Evolutionary conservation across 1,284 basidiomycete species (phyloP), one percentile per base, ranked within the genome.

Genomic region (Malassezia dermatis): DNA sequence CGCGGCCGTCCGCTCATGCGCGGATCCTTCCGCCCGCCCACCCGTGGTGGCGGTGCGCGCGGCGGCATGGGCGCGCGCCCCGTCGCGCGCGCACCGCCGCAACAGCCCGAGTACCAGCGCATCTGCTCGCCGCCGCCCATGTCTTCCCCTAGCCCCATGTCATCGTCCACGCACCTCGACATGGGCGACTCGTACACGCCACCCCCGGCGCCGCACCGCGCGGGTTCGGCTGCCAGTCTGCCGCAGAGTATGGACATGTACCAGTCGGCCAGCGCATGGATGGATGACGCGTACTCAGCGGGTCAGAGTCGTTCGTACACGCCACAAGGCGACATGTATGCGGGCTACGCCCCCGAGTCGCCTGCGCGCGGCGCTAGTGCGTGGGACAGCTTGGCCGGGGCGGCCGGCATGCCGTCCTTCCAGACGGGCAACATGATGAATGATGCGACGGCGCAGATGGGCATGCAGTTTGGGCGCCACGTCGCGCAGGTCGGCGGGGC

Each of bases 401-500:
- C 40, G 10, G n/a, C 39, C 17, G 52, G 43, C 13, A 51, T 51
- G 26, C 35, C 42, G 6, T 31, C 30, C 6, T 53, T 51, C 21
- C 46, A 44, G 19, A n/a, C 42, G 5, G 32, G 55, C 27, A 58
- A 51, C 31, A 63, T 75, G 43, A 81, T 96, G 76, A 86, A 95
- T 75, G 88, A 90, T 72, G 84, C 89, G 3, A 96, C 94, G 2
- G 86, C 93, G 0, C 88, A 94, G 76, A 86, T 98, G 77, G 89
- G 93, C 28, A 86, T 98, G 80, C 93, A 96, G 76, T 84, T 98
- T 42, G 90, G 93, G 5, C 84, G 85, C 64, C 89, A 83, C 64
- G 90, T 91, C 0, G 86, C 95, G 1, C 83, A 84, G 12, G 93
- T 89, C 0, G 93, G 93, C 0, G 89, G 93, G 71, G 88, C 93